These are phyloP conservation scores for Aspergillus baeticus DNA, from an alignment of 495 filamentous ascomycete genomes.

Conservation along the genomic window DNA sequence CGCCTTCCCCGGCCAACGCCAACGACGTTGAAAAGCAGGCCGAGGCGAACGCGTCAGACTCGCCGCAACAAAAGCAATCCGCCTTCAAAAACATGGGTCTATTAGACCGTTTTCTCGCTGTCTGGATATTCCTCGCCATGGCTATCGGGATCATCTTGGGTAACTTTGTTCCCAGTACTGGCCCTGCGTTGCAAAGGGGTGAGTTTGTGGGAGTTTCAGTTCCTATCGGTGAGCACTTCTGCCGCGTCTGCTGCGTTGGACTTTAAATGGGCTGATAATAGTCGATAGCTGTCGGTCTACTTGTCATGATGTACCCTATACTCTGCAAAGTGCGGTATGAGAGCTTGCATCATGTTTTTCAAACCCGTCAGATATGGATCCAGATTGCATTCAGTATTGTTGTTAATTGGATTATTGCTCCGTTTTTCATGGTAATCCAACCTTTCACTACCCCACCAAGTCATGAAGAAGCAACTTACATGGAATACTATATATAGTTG, in stretches of 20 bases:
- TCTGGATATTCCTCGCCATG: constrained; percentile 90
- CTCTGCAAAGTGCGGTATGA: constrained; percentile 91
- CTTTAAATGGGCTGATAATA: constrained; percentile 3
- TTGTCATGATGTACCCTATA: constrained; percentile 96
- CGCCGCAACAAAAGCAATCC: constrained; percentile 6
- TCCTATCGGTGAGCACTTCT: constrained; percentile 62
- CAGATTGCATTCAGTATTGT: constrained; percentile 78
- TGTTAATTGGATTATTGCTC: constrained; percentile 85
- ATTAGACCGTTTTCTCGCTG: constrained; percentile 72
- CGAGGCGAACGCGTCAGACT: background rate
- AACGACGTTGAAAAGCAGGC: background rate
- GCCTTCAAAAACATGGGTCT: constrained; percentile 60
- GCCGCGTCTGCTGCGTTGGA: background rate
- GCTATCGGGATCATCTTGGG: constrained; percentile 73
- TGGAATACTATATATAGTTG: constrained; percentile 43
- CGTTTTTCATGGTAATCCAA: constrained; percentile 73
- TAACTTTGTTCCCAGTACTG: constrained; percentile 67
- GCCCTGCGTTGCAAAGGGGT: constrained; percentile 63
- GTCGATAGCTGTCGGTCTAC: constrained; percentile 67
- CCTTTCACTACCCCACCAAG: constrained; percentile 46
- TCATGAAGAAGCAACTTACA: no score
- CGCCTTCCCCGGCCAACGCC: background rate
- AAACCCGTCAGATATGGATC: constrained; percentile 60
- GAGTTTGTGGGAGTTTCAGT: constrained; percentile 72
- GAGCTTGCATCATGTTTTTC: constrained; percentile 66